Evolutionary conservation across 345 rosid species (phyloP), one percentile per base, ranked within the genome.

Genomic region (Rhodomyrtus tomentosa): DNA sequence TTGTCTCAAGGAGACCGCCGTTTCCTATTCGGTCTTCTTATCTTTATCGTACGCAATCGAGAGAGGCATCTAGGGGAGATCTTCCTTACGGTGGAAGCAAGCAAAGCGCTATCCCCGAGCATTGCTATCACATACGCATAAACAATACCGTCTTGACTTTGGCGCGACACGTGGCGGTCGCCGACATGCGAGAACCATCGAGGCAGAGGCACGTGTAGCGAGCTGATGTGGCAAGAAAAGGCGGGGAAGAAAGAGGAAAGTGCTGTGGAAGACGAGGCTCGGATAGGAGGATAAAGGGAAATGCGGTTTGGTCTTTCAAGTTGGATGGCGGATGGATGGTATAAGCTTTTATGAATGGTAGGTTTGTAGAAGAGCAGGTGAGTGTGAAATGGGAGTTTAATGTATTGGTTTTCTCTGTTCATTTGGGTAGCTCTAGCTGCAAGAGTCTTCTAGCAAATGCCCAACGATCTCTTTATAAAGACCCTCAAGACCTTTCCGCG

Each of bases 331-430:
- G n/a, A 68, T 9, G 45, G 45, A 10, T 2, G 79, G 76, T 0
- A 16, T 1, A 36, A 36, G 21, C 40, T 49, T 49, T 49, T 36
- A 13, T 68, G 79, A 68, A 0, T 68, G 79, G 79, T 68, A 68
- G 79, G 79, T 68, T 22, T 36, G 45, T 32, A 68, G 76, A 36
- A 68, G 25, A 68, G 76, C 25, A 32, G 45, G 21, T 68, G 79
- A 36, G 45, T 20, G 5, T 2, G 45, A 22, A 24, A 25, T 49
- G 10, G 58, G 3, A 1, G 22, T 20, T 14, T 0, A 7, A 16
- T 15, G 3, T 5, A 8, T 10, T 2, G 9, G 21, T 0, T 0
- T 0, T 32, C 45, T 18, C 45, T 36, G 1, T 49, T 49, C 25
- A 16, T 68, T 68, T 21, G 2, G 0, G 76, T 68, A 18, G 76